These are phyloP conservation scores for Cercophora newfieldiana DNA, from an alignment of 495 filamentous ascomycete genomes.

Conservation along the genomic window DNA sequence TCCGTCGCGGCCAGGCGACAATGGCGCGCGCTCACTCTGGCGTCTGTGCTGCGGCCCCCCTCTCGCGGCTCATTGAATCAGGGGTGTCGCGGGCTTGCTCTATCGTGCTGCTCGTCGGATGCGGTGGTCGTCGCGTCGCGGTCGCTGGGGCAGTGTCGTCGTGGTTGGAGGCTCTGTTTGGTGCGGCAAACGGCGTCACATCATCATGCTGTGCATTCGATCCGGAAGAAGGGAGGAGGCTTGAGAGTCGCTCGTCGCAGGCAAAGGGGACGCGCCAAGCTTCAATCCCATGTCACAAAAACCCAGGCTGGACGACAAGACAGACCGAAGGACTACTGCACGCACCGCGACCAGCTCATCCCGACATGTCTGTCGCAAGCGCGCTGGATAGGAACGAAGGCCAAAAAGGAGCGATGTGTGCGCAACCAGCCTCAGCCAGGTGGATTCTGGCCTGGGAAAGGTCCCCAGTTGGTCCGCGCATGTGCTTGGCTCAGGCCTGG, in stretches of 20 bases:
- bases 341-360: conserved; percentile 22
- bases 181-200: conserved; percentile 29
- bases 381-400: conserved; percentile 16
- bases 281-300: conserved; percentile 29
- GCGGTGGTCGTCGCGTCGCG: not conserved
- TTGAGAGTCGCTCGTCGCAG: conserved; percentile 13
- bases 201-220: conserved; percentile 28
- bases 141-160: conserved; percentile 10
- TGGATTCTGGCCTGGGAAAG: conserved; percentile 12
- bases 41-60: conserved; percentile 13
- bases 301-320: conserved; percentile 11
- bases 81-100: not conserved
- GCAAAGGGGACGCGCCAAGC: conserved; percentile 15
- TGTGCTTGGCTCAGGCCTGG: conserved; percentile 9
- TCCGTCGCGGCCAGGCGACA: conserved; percentile 13
- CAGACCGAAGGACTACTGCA: conserved; percentile 13
- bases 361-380: conserved; percentile 21
- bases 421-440: conserved; percentile 17
- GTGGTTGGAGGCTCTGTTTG: conserved; percentile 6
- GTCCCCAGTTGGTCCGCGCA: conserved; percentile 5
- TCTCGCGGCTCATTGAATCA: conserved; percentile 22
- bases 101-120: not conserved
- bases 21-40: conserved; percentile 13
- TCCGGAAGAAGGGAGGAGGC: conserved; percentile 14
- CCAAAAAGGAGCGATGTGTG: conserved; percentile 34